Conservation (phyloP, 2,329 filamentous ascomycete species). For the Alternaria gaisen region DNA sequence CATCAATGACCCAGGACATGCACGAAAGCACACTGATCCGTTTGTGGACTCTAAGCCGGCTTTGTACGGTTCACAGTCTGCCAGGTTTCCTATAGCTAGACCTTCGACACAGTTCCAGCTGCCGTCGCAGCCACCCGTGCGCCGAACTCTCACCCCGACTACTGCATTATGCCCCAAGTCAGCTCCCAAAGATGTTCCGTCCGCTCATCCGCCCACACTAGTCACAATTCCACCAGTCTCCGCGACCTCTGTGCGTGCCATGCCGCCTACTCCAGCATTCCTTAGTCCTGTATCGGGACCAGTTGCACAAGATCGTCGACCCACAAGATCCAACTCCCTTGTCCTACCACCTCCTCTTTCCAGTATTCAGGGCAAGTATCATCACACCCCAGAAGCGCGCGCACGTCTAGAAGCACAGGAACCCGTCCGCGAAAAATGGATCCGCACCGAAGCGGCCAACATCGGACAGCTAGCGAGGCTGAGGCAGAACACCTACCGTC, state of each 20-base stretch:
- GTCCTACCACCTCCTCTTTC: slow-evolving; percentile 15
- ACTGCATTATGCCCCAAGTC: neutral
- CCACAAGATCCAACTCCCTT: neutral
- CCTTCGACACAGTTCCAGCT: neutral
- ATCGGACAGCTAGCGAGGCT: slow-evolving; percentile 16
- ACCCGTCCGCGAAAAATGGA: slow-evolving; percentile 25
- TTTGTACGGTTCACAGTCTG: neutral
- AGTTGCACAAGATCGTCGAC: neutral
- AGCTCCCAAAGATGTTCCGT: neutral
- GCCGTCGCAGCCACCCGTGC: neutral
- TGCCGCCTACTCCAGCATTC: neutral
- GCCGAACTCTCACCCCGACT: no score
- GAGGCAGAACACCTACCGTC: neutral
- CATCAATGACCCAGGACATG: slow-evolving; percentile 1
- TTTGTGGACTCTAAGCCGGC: slow-evolving; percentile 1
- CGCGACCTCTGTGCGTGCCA: neutral
- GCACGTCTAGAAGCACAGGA: slow-evolving; percentile 16
- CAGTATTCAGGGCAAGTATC: neutral
- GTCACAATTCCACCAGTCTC: neutral
- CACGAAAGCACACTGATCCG: slow-evolving; percentile 15
- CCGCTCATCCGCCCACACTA: neutral
- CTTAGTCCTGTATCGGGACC: neutral
- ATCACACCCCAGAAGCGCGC: neutral
- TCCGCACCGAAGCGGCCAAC: slow-evolving; percentile 14
- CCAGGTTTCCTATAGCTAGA: neutral